Conservation (phyloP, 2,329 filamentous ascomycete species). For the Pyrenophora seminiperda region DNA sequence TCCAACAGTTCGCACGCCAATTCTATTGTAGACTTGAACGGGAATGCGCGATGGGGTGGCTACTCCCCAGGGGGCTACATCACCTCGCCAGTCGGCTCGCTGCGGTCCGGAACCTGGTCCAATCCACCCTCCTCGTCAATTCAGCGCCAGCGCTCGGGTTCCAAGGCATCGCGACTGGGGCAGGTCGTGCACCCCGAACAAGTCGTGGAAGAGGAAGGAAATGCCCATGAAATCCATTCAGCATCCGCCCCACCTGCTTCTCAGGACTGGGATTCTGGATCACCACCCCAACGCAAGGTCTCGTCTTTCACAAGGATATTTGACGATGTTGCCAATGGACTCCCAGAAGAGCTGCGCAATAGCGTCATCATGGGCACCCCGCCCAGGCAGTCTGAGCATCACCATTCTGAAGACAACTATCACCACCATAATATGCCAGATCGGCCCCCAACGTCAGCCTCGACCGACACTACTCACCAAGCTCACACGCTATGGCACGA, state of each 20-base stretch:
- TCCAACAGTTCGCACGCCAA: constrained; percentile 53
- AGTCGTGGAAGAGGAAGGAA: constrained; percentile 23
- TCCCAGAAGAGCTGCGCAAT: constrained; percentile 39
- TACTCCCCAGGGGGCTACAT: constrained; percentile 72
- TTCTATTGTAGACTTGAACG: constrained; percentile 74
- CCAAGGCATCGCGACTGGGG: constrained; percentile 49
- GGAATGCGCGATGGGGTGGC: constrained; percentile 68
- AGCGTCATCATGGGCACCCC: constrained; percentile 21
- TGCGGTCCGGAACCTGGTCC: constrained; percentile 57
- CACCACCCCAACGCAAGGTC: constrained; percentile 31
- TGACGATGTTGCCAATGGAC: constrained; percentile 44
- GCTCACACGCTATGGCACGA: constrained; percentile 72
- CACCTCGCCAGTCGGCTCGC: constrained; percentile 68
- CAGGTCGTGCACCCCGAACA: constrained; percentile 49
- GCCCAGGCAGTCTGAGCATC: constrained; percentile 13
- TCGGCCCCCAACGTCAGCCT: constrained; percentile 59
- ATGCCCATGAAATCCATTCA: constrained; percentile 14
- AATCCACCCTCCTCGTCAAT: constrained; percentile 35
- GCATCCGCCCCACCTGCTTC: constrained; percentile 17
- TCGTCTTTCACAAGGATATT: constrained; percentile 47
- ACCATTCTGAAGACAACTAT: constrained; percentile 7
- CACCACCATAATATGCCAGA: constrained; percentile 43
- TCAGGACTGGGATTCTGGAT: constrained; percentile 1
- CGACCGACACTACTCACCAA: constrained; percentile 67
- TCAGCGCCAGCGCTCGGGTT: constrained; percentile 48